A percentile compares a stretch with the other conserved stretches of the same genome.
phyloP scores from a whole-genome alignment of 108 stramenopile species.

The Nitzschia sp. region DNA sequence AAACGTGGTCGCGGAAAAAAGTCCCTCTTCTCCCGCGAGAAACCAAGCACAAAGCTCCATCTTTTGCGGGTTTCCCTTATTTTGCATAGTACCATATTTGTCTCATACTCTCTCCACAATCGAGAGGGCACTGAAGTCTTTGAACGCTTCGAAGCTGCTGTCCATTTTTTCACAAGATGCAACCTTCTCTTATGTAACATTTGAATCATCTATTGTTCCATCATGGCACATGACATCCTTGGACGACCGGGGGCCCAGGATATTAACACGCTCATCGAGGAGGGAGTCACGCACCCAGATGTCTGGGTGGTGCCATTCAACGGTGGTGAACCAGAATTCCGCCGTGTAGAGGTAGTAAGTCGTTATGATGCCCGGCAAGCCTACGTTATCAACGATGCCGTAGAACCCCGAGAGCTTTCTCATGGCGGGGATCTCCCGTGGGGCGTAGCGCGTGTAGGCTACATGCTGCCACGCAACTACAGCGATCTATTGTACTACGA shows the following conservation, averaged over 20 bases:
- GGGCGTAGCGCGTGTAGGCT: background rate
- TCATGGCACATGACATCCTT: background rate
- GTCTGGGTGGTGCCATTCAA: constrained; percentile 17
- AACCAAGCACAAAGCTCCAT: too few relatives aligned
- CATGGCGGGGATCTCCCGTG: background rate
- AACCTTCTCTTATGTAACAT: too few relatives aligned
- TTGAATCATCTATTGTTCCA: background rate
- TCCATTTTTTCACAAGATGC: too few relatives aligned
- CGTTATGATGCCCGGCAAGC: background rate
- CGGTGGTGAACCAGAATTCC: background rate
- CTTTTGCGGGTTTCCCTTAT: too few relatives aligned
- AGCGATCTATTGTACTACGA: background rate
- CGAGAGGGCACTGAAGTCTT: too few relatives aligned
- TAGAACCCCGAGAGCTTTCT: background rate
- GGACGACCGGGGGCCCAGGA: constrained; percentile 9
- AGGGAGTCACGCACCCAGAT: constrained; percentile 9
- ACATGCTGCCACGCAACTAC: background rate
- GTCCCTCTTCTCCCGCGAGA: too few relatives aligned
- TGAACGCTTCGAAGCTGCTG: too few relatives aligned
- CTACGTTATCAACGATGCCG: background rate
- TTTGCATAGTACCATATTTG: too few relatives aligned
- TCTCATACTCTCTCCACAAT: too few relatives aligned
- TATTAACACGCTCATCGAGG: constrained; percentile 5
- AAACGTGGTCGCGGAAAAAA: too few relatives aligned
- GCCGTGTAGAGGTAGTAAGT: background rate